Evolutionary conservation across 768 basidiomycete genomes (phyloP).

Genomic region (Mycena capillaripes): DNA sequence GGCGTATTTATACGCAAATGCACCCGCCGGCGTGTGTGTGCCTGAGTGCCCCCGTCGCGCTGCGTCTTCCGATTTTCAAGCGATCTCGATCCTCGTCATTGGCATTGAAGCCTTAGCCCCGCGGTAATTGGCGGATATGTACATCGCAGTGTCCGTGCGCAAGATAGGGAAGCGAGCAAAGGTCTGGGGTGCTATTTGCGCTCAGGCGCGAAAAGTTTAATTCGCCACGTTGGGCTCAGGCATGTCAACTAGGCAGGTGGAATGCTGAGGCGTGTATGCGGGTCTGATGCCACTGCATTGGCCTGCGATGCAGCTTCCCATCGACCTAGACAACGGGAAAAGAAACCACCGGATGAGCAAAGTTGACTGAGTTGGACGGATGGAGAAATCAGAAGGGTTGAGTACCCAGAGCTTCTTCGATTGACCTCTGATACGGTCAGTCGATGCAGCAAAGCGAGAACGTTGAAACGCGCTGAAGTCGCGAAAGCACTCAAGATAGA

Average conservation of each 20-base stretch:
- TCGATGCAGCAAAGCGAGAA: neutral
- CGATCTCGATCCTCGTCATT: constrained; percentile 28
- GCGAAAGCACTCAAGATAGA: too few species aligned
- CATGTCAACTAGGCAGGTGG: constrained; percentile 3
- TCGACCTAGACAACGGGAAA: neutral
- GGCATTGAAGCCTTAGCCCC: constrained; percentile 15
- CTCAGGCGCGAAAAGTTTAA: constrained; percentile 21
- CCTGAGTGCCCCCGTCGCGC: neutral
- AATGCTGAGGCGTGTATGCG: neutral
- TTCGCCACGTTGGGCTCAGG: constrained; percentile 17
- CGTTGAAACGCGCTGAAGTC: too few species aligned
- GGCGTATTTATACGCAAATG: constrained; percentile 17
- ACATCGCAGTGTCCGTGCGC: constrained; percentile 2
- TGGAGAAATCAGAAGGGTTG: neutral
- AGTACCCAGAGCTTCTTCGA: neutral
- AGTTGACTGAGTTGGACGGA: neutral
- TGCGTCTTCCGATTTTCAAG: constrained; percentile 24
- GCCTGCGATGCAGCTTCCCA: neutral
- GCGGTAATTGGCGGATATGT: constrained; percentile 25
- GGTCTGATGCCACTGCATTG: neutral
- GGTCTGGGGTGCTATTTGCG: neutral
- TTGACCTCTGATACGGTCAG: too few species aligned
- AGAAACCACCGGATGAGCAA: constrained; percentile 11
- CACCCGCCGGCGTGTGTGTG: neutral
- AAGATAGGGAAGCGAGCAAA: constrained; percentile 27